Evolutionary conservation across 148 eudicot genomes (phyloP).

Genomic region (Silene latifolia): DNA sequence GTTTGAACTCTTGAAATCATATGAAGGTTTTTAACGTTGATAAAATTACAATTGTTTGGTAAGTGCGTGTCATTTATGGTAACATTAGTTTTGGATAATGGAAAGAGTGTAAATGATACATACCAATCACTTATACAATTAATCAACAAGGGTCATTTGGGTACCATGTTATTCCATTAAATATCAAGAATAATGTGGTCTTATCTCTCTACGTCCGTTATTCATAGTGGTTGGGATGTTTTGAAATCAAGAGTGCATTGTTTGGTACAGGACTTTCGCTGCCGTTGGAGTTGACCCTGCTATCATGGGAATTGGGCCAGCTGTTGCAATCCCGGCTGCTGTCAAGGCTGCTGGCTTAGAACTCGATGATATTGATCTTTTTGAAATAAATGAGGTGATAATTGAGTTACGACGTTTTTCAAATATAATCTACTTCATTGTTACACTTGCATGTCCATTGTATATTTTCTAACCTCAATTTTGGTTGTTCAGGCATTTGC

Average conservation of each 20-base stretch:
- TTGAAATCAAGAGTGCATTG: too few relatives aligned
- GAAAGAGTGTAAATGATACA: too few relatives aligned
- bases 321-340: conserved; percentile 94
- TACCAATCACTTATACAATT: too few relatives aligned
- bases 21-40: neutral
- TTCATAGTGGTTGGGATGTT: too few relatives aligned
- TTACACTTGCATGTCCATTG: neutral
- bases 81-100: too few relatives aligned
- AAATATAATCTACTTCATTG: neutral
- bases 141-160: too few relatives aligned
- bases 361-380: conserved; percentile 78
- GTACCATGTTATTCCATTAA: too few relatives aligned
- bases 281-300: conserved; percentile 96
- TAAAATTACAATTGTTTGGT: too few relatives aligned
- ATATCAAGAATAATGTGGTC: too few relatives aligned
- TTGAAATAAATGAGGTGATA: conserved; percentile 88
- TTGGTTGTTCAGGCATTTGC: conserved; percentile 81
- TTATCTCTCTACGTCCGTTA: neutral
- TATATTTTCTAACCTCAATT: neutral
- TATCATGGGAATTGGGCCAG: conserved; percentile 86
- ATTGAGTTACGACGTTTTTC: neutral
- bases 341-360: conserved; percentile 92
- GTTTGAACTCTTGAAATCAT: neutral
- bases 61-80: too few relatives aligned
- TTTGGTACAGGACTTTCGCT: conserved; percentile 66